Percentiles rank a stretch among this genome's conserved stretches.
Conservation (phyloP, 306 rosid genomes). For the Chamaecrista fasciculata region DNA sequence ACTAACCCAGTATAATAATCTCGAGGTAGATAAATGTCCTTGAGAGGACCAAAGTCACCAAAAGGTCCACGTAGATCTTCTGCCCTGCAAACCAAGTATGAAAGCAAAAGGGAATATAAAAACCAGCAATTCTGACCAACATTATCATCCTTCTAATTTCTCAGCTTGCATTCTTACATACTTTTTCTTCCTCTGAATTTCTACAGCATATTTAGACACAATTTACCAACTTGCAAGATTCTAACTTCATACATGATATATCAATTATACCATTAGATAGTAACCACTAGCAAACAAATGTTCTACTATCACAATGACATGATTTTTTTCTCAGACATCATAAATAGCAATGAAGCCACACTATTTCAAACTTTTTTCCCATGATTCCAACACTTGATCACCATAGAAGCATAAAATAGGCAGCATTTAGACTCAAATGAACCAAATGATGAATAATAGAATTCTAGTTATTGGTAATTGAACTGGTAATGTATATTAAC, state of each 20-base stretch:
- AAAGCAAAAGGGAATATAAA: neutral
- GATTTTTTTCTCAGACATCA: neutral
- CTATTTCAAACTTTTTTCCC: neutral
- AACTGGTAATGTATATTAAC: neutral
- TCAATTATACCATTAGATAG: neutral
- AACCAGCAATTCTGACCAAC: neutral
- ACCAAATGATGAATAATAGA: neutral
- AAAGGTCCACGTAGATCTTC: constrained; percentile 71
- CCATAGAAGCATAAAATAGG: neutral
- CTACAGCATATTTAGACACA: neutral
- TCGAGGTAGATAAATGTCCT: constrained; percentile 80
- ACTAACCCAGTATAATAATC: constrained; percentile 83
- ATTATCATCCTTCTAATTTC: neutral
- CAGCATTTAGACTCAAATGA: neutral
- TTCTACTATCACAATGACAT: too few relatives aligned
- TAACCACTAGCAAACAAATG: too few relatives aligned
- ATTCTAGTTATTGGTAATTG: neutral
- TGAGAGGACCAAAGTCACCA: constrained; percentile 70
- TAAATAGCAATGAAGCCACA: neutral
- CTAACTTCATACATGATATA: neutral
- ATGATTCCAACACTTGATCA: neutral
- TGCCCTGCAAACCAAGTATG: constrained; percentile 42
- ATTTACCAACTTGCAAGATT: neutral
- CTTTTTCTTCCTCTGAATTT: neutral
- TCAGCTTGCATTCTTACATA: neutral